Base-by-base conservation (phyloP, 805 yeast species). In the Candida oleophila region DNA sequence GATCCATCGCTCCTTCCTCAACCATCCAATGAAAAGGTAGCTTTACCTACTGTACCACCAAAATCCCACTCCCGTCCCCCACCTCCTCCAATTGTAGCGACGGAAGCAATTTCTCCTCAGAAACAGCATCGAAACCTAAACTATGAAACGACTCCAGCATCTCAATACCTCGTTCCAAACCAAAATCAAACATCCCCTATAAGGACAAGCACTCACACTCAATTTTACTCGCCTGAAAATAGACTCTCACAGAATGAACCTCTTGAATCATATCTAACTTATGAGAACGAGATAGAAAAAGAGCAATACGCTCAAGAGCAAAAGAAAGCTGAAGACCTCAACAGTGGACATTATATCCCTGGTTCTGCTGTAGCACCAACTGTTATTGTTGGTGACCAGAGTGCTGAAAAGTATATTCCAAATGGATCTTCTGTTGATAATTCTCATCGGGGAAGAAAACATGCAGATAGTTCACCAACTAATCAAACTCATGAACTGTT, bases 291-390 rank as follows among this genome's bases (percentile, higher is more conserved):
- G 20, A 57, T 51, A 14, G 68, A 60, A 9, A 39, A 21, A 3
- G 43, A 45, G 8, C 50, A 44, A 9, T 11, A 7, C 11, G 5
- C 30, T 25, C 47, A 41, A 28, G 46, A 50, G 28, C 32, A 34
- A 22, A 38, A 39, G 32, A 43, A 18, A 18, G 44, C 44, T 8
- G 51, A 50, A 15, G 68, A 65, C 38, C 68, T 69, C 0, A 62
- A 55, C 37, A 66, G 64, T 5, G 55, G 62, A 25, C 64, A 65
- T 44, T 38, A 39, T 20, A 45, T 60, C 3, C 59, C 64, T n/a
- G 60, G 53, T 2, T 47, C 41, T 3, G 47, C 12, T 7, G 22
- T 18, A 21, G 43, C 14, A 32, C 22, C 38, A 32, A 30, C n/a
- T n/a, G 16, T 11, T n/a, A 42, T 16, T 5, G 8, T 14, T 4